Evolutionary conservation across 768 basidiomycete genomes (phyloP).

Genomic region (Pleurotus eryngii): DNA sequence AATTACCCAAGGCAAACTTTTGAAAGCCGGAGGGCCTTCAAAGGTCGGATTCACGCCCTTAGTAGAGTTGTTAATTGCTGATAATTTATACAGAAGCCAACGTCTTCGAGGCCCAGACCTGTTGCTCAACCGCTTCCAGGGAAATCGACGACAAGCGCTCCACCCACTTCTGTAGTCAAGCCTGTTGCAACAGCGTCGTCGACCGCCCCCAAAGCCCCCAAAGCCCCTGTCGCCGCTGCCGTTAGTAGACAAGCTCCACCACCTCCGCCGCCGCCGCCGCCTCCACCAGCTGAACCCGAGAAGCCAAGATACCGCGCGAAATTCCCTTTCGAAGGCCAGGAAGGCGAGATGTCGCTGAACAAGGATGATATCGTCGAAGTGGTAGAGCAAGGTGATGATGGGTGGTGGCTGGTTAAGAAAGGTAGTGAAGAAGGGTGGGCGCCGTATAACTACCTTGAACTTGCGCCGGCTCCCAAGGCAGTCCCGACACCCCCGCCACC

Average conservation of each 20-base stretch:
- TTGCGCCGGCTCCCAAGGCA: slow-evolving; percentile 63
- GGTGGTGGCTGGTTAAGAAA: slow-evolving; percentile 97
- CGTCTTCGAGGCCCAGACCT: slow-evolving; percentile 54
- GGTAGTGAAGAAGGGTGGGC: slow-evolving; percentile 87
- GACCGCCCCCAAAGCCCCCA: slow-evolving; percentile 26
- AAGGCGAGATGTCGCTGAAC: slow-evolving; percentile 83
- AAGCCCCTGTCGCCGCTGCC: slow-evolving; percentile 26
- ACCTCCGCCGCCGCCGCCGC: slow-evolving; percentile 52
- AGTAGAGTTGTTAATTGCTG: slow-evolving; percentile 1
- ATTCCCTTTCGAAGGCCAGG: slow-evolving; percentile 90
- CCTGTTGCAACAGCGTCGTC: slow-evolving; percentile 33
- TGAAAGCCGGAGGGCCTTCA: slow-evolving; percentile 75
- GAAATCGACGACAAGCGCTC: slow-evolving; percentile 39
- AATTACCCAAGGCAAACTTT: slow-evolving; percentile 79
- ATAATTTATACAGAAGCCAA: slow-evolving; percentile 42
- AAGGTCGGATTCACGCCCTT: slow-evolving; percentile 31
- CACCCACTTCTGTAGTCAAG: slow-evolving; percentile 29
- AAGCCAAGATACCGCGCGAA: slow-evolving; percentile 81
- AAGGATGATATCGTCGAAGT: slow-evolving; percentile 94
- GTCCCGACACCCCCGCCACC: slow-evolving; percentile 68
- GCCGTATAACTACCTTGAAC: slow-evolving; percentile 89
- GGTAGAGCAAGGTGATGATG: slow-evolving; percentile 89
- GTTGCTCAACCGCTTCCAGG: slow-evolving; percentile 64
- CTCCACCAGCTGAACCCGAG: slow-evolving; percentile 59
- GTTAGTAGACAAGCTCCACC: slow-evolving; percentile 44